These are phyloP conservation scores for Leonotis leonurus DNA, from an alignment of 257 asterid species.

Conservation along the genomic window DNA sequence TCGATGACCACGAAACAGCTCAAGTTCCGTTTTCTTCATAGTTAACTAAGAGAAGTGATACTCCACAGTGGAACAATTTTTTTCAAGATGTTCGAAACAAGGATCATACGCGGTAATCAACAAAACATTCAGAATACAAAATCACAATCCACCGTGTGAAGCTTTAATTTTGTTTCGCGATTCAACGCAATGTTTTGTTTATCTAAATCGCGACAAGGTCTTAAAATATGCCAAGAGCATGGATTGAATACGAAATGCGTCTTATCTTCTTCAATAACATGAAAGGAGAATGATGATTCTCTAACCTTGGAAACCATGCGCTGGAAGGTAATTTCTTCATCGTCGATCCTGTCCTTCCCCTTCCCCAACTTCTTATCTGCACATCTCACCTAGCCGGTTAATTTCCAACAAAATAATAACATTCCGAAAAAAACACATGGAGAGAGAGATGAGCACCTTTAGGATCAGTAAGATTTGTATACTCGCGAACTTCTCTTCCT, in stretches of 20 bases:
- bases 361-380: slow-evolving; percentile 80
- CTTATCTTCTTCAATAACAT: not conserved
- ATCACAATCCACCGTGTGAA: not conserved
- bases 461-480: slow-evolving; percentile 92
- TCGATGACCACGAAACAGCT: not conserved
- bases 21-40: not conserved
- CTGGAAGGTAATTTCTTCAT: slow-evolving; percentile 87
- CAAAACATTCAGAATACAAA: not conserved
- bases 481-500: slow-evolving; percentile 94
- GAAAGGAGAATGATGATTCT: slow-evolving; percentile 45
- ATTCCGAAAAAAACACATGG: not conserved
- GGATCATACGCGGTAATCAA: not conserved
- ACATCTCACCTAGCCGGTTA: not conserved
- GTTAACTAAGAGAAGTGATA: not conserved
- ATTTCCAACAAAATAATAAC: not conserved
- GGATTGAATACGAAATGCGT: not conserved
- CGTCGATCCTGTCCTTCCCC: slow-evolving; percentile 83
- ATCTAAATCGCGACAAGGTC: no score
- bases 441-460: slow-evolving; percentile 44
- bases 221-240: no score
- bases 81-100: not conserved
- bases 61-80: no score
- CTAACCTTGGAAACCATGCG: slow-evolving; percentile 99
- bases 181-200: no score
- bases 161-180: not conserved